Base-by-base conservation (phyloP, 768 basidiomycete species). In the Lentinula lateritia region DNA sequence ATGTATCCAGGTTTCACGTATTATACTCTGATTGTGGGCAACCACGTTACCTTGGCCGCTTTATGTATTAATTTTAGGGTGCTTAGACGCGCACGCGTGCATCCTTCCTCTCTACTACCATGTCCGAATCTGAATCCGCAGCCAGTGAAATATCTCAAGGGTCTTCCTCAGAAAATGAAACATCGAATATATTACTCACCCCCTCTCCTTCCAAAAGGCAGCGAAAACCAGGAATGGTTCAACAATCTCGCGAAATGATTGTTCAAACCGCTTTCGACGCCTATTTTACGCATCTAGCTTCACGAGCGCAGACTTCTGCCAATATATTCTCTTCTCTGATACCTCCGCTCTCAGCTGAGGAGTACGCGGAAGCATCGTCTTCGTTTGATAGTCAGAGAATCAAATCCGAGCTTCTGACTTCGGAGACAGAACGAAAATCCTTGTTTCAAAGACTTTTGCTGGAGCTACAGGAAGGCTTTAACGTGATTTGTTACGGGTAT, bases 391-490 rank as follows among this genome's bases (percentile, higher is more conserved):
- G 74, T 13, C 70, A 70, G 18, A 65, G 69, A n/a, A 66, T 78
- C 20, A 67, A 76, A 54, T 74, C 76, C 8, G 67, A 60, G 50
- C 69, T 79, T 45, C 63, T 77, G 41, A 62, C 70, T 50, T 63
- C 57, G 60, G 71, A 73, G 53, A 57, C 73, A 28, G 62, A 72
- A 58, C 68, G 75, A 68, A 66, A 72, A 39, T 16, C 65, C 70
- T 5, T 83, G 16, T 87, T 89, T 67, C 74, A 78, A 23, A 82
- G 86, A 46, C 90, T 89, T 70, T 73, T 83, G 48, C 75, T 79
- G 63, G 93, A 98, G 72, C 79, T 98, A 28, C 75, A 78, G 2
- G 83, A 88, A 69, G 95, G 93, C 1, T 98, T 94, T 79, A 95
- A 92, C 71, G 75, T 98, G 48, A 73, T 95, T 18, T 87, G 93